Conservation (phyloP, 78 protist genomes). For the Dictyostelium firmibasis region DNA sequence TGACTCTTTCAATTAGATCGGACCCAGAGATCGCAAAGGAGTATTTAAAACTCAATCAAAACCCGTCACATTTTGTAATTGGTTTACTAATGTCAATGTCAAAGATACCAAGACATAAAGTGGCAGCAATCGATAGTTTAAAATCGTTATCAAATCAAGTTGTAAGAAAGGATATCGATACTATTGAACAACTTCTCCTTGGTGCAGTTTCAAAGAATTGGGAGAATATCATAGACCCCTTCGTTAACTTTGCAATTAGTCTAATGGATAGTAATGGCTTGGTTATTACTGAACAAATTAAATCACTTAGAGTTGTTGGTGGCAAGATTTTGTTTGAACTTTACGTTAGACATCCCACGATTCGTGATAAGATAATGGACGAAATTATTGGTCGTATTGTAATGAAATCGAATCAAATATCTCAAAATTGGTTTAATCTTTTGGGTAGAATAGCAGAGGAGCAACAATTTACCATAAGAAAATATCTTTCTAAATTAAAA, state of each 20-base stretch:
- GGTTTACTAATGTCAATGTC: background rate
- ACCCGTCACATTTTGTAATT: background rate
- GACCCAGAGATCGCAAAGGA: constrained; percentile 60
- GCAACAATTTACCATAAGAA: background rate
- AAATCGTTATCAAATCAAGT: background rate
- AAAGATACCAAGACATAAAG: constrained; percentile 34
- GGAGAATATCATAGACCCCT: constrained; percentile 13
- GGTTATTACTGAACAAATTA: constrained; percentile 17
- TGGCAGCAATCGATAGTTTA: background rate
- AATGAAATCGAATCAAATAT: constrained; percentile 24
- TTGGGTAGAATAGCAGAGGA: background rate
- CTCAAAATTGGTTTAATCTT: constrained; percentile 16
- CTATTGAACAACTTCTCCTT: background rate
- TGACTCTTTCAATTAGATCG: background rate
- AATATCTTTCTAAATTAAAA: constrained; percentile 16
- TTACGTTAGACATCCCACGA: background rate
- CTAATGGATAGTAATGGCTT: constrained; percentile 30
- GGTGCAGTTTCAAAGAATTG: background rate
- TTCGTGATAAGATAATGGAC: constrained; percentile 20
- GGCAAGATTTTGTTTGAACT: constrained; percentile 8
- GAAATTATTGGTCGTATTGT: constrained; percentile 36
- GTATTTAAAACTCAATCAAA: constrained; percentile 13
- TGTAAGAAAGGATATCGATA: background rate
- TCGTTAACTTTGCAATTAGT: constrained; percentile 15
- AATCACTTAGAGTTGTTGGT: constrained; percentile 25